Conservation (phyloP, 352 stramenopile genomes). For the Peronospora belbahrii region DNA sequence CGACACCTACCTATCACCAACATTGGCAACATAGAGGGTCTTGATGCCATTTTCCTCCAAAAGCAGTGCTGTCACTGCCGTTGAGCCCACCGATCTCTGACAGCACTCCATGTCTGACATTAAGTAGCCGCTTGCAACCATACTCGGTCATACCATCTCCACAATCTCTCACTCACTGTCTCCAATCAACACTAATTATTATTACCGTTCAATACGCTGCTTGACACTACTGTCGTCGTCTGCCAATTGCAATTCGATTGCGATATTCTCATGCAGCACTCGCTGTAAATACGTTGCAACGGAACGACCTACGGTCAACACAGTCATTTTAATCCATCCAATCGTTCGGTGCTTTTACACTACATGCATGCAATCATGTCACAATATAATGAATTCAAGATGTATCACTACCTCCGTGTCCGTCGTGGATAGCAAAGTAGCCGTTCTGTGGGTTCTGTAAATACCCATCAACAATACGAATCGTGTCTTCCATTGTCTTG, state of each 20-base stretch:
- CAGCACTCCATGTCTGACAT: slow-evolving; percentile 78
- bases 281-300: slow-evolving; percentile 59
- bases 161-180: too few relatives aligned
- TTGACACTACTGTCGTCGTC: slow-evolving; percentile 41
- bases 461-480: slow-evolving; percentile 67
- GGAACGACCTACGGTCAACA: slow-evolving; percentile 32
- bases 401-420: slow-evolving; percentile 51
- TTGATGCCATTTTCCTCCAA: slow-evolving; percentile 31
- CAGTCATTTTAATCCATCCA: too few relatives aligned
- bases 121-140: slow-evolving; percentile 44
- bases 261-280: slow-evolving; percentile 55
- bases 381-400: too few relatives aligned
- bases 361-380: not conserved
- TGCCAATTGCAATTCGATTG: slow-evolving; percentile 33
- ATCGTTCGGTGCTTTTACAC: too few relatives aligned
- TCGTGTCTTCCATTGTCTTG: slow-evolving; percentile 81
- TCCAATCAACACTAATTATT: not conserved
- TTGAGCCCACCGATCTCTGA: slow-evolving; percentile 47
- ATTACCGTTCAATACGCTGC: slow-evolving; percentile 52
- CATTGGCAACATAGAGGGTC: slow-evolving; percentile 56
- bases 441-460: slow-evolving; percentile 41
- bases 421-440: slow-evolving; percentile 77
- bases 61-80: slow-evolving; percentile 47
- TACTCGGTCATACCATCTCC: not conserved
- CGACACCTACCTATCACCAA: slow-evolving; percentile 57